phyloP scores from a whole-genome alignment of 176 grass and related monocot genomes.

The Oryza coarctata region DNA sequence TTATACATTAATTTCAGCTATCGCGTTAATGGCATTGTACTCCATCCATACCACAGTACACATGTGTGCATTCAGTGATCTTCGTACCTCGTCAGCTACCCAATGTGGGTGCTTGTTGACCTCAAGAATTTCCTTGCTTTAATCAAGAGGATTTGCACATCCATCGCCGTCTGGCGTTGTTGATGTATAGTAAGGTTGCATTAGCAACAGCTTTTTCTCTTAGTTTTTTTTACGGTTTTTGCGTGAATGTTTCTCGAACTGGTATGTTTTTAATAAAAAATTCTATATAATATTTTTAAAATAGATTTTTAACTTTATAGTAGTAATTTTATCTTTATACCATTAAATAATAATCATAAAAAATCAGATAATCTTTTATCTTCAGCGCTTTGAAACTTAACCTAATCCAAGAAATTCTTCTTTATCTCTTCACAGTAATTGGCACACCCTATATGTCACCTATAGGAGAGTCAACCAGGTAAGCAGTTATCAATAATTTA shows the following conservation, averaged over 20 bases:
- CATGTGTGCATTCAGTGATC: no score
- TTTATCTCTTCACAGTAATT: neutral
- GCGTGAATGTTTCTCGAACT: no score
- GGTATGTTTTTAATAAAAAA: no score
- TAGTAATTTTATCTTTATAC: no score
- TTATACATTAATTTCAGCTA: no score
- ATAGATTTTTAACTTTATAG: no score
- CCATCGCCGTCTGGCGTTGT: neutral
- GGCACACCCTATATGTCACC: neutral
- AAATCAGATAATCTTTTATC: no score
- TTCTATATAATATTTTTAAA: no score
- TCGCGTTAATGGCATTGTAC: neutral
- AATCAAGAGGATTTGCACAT: neutral
- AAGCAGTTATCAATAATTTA: neutral
- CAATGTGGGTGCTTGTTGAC: neutral
- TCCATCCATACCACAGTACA: neutral
- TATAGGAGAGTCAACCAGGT: neutral
- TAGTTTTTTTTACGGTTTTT: no score
- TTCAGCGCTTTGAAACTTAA: no score
- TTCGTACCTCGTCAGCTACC: neutral
- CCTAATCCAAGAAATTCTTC: neutral
- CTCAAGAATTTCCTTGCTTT: neutral
- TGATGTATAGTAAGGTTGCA: neutral
- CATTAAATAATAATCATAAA: no score
- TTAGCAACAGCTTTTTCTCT: no score